Conservation (phyloP, 2,329 filamentous ascomycete species). For the Sporothrix variecibatus region DNA sequence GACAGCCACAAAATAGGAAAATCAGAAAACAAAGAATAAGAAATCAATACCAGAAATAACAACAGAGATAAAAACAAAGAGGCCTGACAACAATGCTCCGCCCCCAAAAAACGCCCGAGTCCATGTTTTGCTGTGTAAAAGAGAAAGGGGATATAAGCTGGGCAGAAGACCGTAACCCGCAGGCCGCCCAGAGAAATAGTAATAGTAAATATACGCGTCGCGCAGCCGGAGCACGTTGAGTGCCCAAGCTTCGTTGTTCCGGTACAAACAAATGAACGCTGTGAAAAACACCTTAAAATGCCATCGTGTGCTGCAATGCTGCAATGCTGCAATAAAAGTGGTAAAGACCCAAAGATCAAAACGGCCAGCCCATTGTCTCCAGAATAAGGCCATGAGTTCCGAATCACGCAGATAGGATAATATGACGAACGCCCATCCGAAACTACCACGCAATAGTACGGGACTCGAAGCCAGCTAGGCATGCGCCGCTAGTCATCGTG, state of each 20-base stretch:
- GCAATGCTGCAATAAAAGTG: neutral
- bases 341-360: neutral
- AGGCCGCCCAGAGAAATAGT: slow-evolving; percentile 3
- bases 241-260: neutral
- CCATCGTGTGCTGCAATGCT: neutral
- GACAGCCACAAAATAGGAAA: neutral
- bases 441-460: slow-evolving; percentile 11
- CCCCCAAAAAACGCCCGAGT: slow-evolving; percentile 24
- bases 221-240: neutral
- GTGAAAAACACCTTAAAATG: neutral
- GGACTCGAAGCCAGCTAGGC: slow-evolving; percentile 17
- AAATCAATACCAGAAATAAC: neutral
- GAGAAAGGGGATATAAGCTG: slow-evolving; percentile 11
- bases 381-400: neutral
- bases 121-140: slow-evolving; percentile 25
- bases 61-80: slow-evolving; percentile 2
- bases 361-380: neutral
- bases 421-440: neutral
- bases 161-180: neutral
- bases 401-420: neutral
- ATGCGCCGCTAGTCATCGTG: slow-evolving; percentile 40
- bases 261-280: neutral
- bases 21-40: neutral
- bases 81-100: slow-evolving; percentile 13
- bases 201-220: neutral